Base-by-base conservation (phyloP, 2,329 filamentous ascomycete species). In the Pseudogymnoascus sp. region DNA sequence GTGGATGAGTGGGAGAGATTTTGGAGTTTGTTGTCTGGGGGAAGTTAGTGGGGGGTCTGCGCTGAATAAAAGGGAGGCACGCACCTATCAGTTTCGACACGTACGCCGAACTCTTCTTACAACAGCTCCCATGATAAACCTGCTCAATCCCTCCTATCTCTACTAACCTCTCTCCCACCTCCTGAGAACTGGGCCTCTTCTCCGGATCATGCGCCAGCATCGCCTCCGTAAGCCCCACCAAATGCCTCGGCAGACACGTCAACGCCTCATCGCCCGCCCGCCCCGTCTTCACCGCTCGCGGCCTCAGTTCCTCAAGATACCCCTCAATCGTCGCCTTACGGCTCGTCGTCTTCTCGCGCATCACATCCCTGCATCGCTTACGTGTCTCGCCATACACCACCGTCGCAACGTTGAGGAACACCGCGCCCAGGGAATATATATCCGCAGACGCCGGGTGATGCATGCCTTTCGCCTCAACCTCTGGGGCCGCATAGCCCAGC, bases 171-270 rank as follows among this genome's bases (percentile, higher is more conserved):
- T 77, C 75, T 68, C 82, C 80, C 7, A 84, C 80, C 67, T 83
- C 79, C 10, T 73, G 70, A 2, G 80, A 80, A 0, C 78, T 75
- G 2, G 82, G 83, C 26, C 83, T 76, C 61, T 82, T 78, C 33
- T 75, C 74, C 0, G 83, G 79, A 40, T 79, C 75, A 26, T 74
- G 75, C 11, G 80, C 76, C 31, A 85, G 74, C 83, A 85, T 85
- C 23, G 76, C 74, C 44, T 80, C 78, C 1, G 83, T 79, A 60
- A 82, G 67, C 13, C 70, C 70, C 10, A 79, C 67, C 9, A 78
- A 66, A 57, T 79, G 78, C 35, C 76, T 76, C 0, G 78, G 63
- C 33, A 67, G 65, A 33, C 66, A 67, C 28, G 8, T 66, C 8
- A 64, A 65, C 10, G 50, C 59, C 28, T 70, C 66, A 11, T 66